A percentile compares a stretch with the other conserved stretches of the same genome.
Evolutionary conservation across 179 eudicot genomes (phyloP).

Genomic region (Drosera spatulata): DNA sequence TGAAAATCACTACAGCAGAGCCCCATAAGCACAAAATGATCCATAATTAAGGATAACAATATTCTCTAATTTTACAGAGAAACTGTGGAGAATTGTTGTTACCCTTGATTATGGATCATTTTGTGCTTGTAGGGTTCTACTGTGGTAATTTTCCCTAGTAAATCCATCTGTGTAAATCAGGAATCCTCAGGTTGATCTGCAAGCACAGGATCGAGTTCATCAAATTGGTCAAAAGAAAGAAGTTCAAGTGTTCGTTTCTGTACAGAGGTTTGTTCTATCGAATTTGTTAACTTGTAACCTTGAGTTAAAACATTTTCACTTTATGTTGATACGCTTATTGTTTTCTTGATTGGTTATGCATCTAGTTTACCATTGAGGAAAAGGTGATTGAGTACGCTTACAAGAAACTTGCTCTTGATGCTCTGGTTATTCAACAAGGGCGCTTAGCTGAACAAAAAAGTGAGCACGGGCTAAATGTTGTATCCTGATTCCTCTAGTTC

Average conservation of each 20-base stretch:
- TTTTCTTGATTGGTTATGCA: constrained; percentile 4
- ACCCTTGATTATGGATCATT: too few species aligned
- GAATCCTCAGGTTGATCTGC: constrained; percentile 99
- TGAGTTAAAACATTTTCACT: too few species aligned
- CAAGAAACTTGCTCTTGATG: constrained; percentile 97
- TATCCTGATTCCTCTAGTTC: neutral
- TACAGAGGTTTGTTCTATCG: constrained; percentile 63
- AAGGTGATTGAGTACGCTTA: constrained; percentile 98
- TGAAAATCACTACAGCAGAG: too few species aligned
- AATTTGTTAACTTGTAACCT: too few species aligned
- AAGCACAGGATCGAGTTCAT: constrained; percentile 99
- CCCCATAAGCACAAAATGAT: too few species aligned
- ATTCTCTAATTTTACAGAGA: too few species aligned
- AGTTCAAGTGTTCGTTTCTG: constrained; percentile 99
- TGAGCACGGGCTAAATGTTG: constrained; percentile 10
- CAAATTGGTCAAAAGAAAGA: constrained; percentile 98
- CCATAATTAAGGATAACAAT: too few species aligned
- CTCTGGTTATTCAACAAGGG: constrained; percentile 98
- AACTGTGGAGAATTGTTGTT: too few species aligned
- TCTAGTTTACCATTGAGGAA: constrained; percentile 88
- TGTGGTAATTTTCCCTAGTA: too few species aligned
- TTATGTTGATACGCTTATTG: neutral
- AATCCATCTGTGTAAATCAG: constrained; percentile 12
- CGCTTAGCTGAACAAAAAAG: constrained; percentile 95
- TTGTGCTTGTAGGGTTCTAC: too few species aligned